Evolutionary conservation across 495 filamentous ascomycete species (phyloP).

Genomic region (Margaritispora aquatica): DNA sequence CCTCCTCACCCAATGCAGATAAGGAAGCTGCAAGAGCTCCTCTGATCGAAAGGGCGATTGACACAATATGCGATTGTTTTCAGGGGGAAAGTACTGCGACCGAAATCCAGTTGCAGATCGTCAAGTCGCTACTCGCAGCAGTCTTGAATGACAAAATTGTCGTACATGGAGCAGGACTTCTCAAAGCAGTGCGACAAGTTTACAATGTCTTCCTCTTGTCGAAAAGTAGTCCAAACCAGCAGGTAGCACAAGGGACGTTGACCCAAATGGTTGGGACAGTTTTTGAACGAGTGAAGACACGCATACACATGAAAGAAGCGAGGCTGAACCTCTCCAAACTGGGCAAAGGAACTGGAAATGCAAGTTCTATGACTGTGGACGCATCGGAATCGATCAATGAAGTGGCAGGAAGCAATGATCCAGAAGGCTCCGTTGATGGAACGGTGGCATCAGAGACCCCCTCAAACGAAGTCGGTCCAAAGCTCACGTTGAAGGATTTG

Average conservation of each 20-base stretch:
- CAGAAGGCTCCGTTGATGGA: constrained; percentile 31
- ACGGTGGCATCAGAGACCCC: constrained; percentile 42
- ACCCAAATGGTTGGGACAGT: constrained; percentile 99
- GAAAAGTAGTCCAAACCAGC: constrained; percentile 85
- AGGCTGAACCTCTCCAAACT: constrained; percentile 43
- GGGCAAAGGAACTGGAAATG: constrained; percentile 29
- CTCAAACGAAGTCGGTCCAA: constrained; percentile 54
- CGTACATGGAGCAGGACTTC: constrained; percentile 90
- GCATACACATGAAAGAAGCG: constrained; percentile 81
- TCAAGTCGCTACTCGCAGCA: constrained; percentile 91
- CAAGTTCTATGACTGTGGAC: constrained; percentile 28
- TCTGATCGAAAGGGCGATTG: constrained; percentile 94
- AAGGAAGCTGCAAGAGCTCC: constrained; percentile 47
- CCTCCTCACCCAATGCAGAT: constrained; percentile 45
- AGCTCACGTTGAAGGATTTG: constrained; percentile 91
- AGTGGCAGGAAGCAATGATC: constrained; percentile 36
- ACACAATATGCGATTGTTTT: constrained; percentile 99
- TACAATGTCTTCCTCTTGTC: constrained; percentile 98
- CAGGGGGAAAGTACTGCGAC: constrained; percentile 87
- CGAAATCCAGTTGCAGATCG: constrained; percentile 93
- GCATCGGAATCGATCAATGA: constrained; percentile 27
- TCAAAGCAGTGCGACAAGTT: constrained; percentile 97
- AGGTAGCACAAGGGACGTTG: constrained; percentile 90
- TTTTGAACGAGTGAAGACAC: constrained; percentile 87
- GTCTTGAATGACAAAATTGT: constrained; percentile 98